A percentile compares a stretch with the other conserved stretches of the same genome.
phyloP scores from a whole-genome alignment of 2,329 filamentous ascomycete species.

The Rhynchosporium agropyri region DNA sequence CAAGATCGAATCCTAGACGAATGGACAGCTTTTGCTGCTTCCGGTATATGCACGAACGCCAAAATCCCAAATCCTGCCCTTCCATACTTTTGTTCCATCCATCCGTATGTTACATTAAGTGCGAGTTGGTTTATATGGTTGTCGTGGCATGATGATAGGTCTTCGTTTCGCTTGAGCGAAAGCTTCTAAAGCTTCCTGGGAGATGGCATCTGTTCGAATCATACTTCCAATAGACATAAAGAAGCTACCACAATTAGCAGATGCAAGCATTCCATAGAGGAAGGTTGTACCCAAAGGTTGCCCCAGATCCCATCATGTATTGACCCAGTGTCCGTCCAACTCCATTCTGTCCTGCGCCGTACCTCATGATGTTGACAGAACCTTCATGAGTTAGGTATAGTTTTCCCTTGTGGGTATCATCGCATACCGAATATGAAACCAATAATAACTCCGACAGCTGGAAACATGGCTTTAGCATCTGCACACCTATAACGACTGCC shows the following conservation, averaged over 20 bases:
- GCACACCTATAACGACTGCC: not conserved
- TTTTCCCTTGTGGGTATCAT: not conserved
- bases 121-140: constrained; percentile 29
- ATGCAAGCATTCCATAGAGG: not conserved
- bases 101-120: constrained; percentile 20
- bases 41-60: constrained; percentile 29
- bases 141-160: constrained; percentile 64
- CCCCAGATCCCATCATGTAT: constrained; percentile 94
- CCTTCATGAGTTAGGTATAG: constrained; percentile 53
- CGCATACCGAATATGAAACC: constrained; percentile 91
- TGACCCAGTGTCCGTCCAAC: constrained; percentile 93
- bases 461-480: constrained; percentile 17
- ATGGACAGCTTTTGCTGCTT: constrained; percentile 1
- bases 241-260: constrained; percentile 59
- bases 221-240: constrained; percentile 99
- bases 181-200: constrained; percentile 72
- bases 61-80: constrained; percentile 16
- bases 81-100: constrained; percentile 3
- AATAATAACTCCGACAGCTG: constrained; percentile 94
- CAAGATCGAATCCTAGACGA: not conserved
- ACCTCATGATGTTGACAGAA: constrained; percentile 92
- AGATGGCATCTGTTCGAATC: constrained; percentile 82
- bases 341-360: constrained; percentile 89
- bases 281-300: constrained; percentile 82
- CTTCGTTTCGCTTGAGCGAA: constrained; percentile 74